Percentiles rank a stretch among this genome's conserved stretches.
Conservation (phyloP, 306 rosid genomes). For the Ormosia semicastrata region DNA sequence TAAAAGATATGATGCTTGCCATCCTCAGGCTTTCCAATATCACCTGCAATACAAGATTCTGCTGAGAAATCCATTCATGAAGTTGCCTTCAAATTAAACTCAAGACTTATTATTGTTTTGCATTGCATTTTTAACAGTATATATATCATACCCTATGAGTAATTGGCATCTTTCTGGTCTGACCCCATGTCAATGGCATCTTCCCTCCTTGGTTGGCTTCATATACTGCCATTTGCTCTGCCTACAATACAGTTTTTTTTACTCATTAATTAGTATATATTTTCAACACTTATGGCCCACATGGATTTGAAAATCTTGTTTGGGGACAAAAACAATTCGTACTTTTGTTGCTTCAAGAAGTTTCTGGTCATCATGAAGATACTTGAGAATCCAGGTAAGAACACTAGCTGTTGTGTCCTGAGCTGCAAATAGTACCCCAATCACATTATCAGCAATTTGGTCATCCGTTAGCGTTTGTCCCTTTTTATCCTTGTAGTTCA, state of each 20-base stretch:
- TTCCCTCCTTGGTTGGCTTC: conserved; percentile 62
- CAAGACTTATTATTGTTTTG: not conserved
- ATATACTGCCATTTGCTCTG: conserved; percentile 65
- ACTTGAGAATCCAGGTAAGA: conserved; percentile 89
- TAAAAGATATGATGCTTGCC: conserved; percentile 89
- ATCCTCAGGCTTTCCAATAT: conserved; percentile 84
- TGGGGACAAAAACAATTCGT: not conserved
- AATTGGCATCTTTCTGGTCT: conserved; percentile 60
- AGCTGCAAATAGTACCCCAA: conserved; percentile 92
- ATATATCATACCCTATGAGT: conserved; percentile 41
- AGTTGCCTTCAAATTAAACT: not conserved
- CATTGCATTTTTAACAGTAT: not conserved
- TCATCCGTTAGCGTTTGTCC: conserved; percentile 48
- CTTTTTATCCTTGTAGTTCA: conserved; percentile 56
- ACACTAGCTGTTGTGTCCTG: conserved; percentile 94
- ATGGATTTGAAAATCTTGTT: conserved; percentile 12
- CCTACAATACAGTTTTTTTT: conserved; percentile 41
- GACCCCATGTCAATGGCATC: conserved; percentile 70
- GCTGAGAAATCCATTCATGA: conserved; percentile 3
- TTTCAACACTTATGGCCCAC: conserved; percentile 27
- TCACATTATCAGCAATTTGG: conserved; percentile 86
- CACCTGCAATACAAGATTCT: conserved; percentile 47
- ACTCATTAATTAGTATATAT: conserved; percentile 15
- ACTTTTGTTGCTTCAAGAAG: conserved; percentile 75
- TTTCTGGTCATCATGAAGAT: conserved; percentile 75